Base-by-base conservation (phyloP, 2,329 filamentous ascomycete genomes). In the Dissoconium aciculare region DNA sequence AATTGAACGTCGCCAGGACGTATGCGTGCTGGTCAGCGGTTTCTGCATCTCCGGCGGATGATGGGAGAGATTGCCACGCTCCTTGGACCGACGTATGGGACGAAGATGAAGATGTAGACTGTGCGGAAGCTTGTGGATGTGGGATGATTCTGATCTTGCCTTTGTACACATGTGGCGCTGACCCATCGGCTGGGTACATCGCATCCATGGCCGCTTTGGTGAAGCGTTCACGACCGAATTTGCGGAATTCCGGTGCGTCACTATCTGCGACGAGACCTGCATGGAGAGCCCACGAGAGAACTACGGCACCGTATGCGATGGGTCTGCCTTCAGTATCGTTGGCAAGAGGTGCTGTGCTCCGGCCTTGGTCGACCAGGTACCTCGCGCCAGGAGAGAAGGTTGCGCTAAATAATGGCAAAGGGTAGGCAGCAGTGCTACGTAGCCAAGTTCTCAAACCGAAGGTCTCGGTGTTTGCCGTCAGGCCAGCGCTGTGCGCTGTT, bases 281-380 rank as follows among this genome's bases (percentile, higher is more conserved):
- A 49, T 95, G 87, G 47, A 95, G 73, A 12, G 80, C 87, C 68
- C 91, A 92, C 53, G 79, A 89, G 26, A 76, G 77, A 2, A 95
- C 85, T 13, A 94, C 82, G 14, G 78, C 78, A 15, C 83, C 85
- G 45, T 78, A 69, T 2, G 67, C 46, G 1, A 44, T 44, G 1
- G 52, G 51, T 1, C 37, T 45, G 30, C 41, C 49, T 23, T 23
- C 8, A 8, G 19, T 8, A 17, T 54, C 44, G 28, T 44, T 1
- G 2, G 53, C 41, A 3, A 56, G 42, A 5, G 43, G 37, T 23
- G 51, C 50, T 8, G 19, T 8, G 8, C 8, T 8, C 8, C 8
- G n/a, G 19, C 8, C 8, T 8, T 23, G n/a, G 8, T 23, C 19
- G 19, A 23, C 19, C 19, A 8, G n/a, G 19, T 23, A n/a, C n/a